phyloP scores from a whole-genome alignment of 306 rosid genomes.

The Glycine latifolia region DNA sequence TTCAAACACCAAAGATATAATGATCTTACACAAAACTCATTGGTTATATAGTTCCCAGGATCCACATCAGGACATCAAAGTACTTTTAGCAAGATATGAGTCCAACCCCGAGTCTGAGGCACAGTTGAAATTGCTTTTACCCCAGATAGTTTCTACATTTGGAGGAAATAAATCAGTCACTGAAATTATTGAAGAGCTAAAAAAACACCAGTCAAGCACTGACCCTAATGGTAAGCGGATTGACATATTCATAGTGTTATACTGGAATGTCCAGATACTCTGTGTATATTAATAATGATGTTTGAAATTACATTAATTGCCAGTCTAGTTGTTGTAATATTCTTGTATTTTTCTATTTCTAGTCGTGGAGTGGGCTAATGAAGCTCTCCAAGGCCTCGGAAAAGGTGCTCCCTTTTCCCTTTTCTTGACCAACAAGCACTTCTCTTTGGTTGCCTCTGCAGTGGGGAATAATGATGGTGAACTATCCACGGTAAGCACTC shows the following conservation, averaged over 20 bases:
- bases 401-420: slow-evolving; percentile 98
- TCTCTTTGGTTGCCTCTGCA: slow-evolving; percentile 82
- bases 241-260: slow-evolving; percentile 7
- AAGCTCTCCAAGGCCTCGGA: slow-evolving; percentile 89
- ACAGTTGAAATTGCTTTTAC: slow-evolving; percentile 71
- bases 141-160: slow-evolving; percentile 75
- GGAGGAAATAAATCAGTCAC: slow-evolving; percentile 69
- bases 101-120: slow-evolving; percentile 80
- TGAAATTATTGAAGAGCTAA: slow-evolving; percentile 78
- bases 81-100: slow-evolving; percentile 70
- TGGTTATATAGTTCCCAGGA: slow-evolving; percentile 77
- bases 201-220: slow-evolving; percentile 65
- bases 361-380: slow-evolving; percentile 95
- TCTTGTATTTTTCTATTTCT: slow-evolving; percentile 39
- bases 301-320: too few species aligned
- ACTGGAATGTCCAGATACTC: slow-evolving; percentile 19
- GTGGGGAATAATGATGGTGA: slow-evolving; percentile 58
- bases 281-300: too few species aligned
- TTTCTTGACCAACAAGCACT: slow-evolving; percentile 76
- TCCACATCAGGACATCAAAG: slow-evolving; percentile 80
- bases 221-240: slow-evolving; percentile 73
- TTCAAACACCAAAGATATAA: neutral
- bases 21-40: slow-evolving; percentile 39
- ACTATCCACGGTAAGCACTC: slow-evolving; percentile 74
- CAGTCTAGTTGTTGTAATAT: slow-evolving; percentile 7